Conservation (phyloP, 352 stramenopile genomes). For the Globisporangium recalcitrans region DNA sequence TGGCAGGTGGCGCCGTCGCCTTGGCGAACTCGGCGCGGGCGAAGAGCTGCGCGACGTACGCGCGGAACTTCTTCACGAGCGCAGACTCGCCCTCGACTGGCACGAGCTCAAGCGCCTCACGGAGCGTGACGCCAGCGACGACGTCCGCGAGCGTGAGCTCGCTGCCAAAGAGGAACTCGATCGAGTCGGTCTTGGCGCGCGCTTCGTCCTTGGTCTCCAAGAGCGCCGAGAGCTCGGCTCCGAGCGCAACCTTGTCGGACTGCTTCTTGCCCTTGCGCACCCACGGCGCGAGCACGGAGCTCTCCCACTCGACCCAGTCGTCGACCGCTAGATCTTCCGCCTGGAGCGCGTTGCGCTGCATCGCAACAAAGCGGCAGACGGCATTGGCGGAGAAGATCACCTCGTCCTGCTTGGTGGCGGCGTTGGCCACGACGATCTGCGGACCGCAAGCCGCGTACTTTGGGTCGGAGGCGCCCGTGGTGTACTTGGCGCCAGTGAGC, state of each 20-base stretch:
- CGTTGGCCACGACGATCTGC: conserved; percentile 34
- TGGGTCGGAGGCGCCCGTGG: conserved; percentile 45
- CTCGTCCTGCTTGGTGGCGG: conserved; percentile 21
- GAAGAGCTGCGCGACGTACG: conserved; percentile 70
- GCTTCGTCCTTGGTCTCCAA: conserved; percentile 62
- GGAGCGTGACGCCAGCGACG: conserved; percentile 65
- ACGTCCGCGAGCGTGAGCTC: conserved; percentile 70
- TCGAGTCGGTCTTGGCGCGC: conserved; percentile 29
- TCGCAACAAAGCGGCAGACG: conserved; percentile 67
- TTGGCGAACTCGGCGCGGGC: conserved; percentile 37
- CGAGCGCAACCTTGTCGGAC: conserved; percentile 18
- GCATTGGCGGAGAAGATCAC: conserved; percentile 75
- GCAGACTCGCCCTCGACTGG: conserved; percentile 38
- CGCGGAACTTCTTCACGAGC: conserved; percentile 52
- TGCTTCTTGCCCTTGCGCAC: conserved; percentile 52
- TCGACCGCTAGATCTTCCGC: conserved; percentile 73
- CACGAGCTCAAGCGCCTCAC: conserved; percentile 50
- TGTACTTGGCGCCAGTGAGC: conserved; percentile 38
- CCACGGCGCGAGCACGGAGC: conserved; percentile 53
- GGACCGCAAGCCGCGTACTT: conserved; percentile 54
- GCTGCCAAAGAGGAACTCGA: conserved; percentile 62
- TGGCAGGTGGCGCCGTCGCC: conserved; percentile 25
- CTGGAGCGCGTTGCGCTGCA: conserved; percentile 33
- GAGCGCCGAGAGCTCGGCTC: conserved; percentile 37
- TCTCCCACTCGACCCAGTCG: conserved; percentile 83